phyloP scores from a whole-genome alignment of 257 asterid species.

The Ehretia macrophylla region DNA sequence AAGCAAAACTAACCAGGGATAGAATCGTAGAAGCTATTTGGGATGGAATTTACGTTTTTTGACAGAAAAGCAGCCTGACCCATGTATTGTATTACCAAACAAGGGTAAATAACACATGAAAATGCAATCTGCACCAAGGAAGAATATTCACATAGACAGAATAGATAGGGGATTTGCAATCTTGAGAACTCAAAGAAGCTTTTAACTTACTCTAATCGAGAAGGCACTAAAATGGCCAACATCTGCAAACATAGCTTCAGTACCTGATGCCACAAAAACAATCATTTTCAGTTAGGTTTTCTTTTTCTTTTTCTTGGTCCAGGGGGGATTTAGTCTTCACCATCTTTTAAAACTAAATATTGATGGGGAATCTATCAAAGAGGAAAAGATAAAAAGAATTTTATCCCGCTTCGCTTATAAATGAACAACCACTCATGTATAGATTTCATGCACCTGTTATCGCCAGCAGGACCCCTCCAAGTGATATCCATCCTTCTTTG shows the following conservation, averaged over 20 bases:
- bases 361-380: slow-evolving; percentile 3
- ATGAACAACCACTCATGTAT: neutral
- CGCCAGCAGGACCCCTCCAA: slow-evolving; percentile 89
- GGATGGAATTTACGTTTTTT: slow-evolving; percentile 49
- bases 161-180: neutral
- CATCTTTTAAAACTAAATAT: neutral
- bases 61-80: slow-evolving; percentile 98
- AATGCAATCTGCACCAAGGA: slow-evolving; percentile 65
- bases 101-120: slow-evolving; percentile 68
- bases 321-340: slow-evolving; percentile 1
- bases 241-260: slow-evolving; percentile 99
- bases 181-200: neutral
- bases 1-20: slow-evolving; percentile 63
- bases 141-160: slow-evolving; percentile 16
- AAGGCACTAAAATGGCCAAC: slow-evolving; percentile 87
- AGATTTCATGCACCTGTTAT: slow-evolving; percentile 56
- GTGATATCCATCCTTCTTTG: slow-evolving; percentile 86
- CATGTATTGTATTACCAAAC: slow-evolving; percentile 87
- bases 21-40: slow-evolving; percentile 69
- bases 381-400: neutral
- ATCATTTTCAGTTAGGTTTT: neutral
- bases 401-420: neutral
- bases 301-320: too few relatives aligned
- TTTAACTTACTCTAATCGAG: slow-evolving; percentile 62
- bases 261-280: slow-evolving; percentile 48